Percentiles rank a stretch among this genome's conserved stretches.
Conservation (phyloP, 225 moss, liverwort and hornwort genomes). For the Sphagnum contortum region DNA sequence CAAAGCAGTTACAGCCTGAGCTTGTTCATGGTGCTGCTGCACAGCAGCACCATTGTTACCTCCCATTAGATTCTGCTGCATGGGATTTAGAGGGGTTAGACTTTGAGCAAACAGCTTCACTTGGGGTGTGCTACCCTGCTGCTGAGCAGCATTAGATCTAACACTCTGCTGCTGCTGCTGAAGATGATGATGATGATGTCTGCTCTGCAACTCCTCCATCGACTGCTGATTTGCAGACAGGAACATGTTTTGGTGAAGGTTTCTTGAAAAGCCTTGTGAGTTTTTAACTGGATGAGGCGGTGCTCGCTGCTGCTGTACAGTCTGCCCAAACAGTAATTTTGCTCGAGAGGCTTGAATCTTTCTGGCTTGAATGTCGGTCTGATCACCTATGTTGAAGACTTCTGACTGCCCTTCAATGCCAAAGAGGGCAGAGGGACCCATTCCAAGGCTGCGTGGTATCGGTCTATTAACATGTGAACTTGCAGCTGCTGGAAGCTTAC, state of each 20-base stretch:
- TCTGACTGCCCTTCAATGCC: conserved; percentile 57
- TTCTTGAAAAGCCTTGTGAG: conserved; percentile 20
- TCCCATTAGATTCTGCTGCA: conserved; percentile 61
- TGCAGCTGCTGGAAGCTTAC: conserved; percentile 35
- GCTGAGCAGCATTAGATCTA: conserved; percentile 19
- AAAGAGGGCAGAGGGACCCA: conserved; percentile 38
- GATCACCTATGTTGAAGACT: conserved; percentile 35
- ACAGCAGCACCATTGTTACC: conserved; percentile 30
- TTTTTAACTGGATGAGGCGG: conserved; percentile 19
- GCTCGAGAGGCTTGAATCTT: conserved; percentile 55
- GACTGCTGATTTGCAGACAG: conserved; percentile 47
- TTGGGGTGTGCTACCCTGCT: conserved; percentile 56
- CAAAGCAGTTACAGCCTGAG: conserved; percentile 23
- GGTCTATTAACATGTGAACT: conserved; percentile 65
- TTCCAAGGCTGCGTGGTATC: conserved; percentile 63
- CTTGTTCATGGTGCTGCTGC: conserved; percentile 12
- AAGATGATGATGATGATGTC: conserved; percentile 3
- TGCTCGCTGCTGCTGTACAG: conserved; percentile 44
- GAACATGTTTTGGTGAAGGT: conserved; percentile 19
- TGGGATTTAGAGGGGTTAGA: conserved; percentile 51
- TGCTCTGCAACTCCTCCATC: conserved; percentile 40
- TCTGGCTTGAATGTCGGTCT: conserved; percentile 11
- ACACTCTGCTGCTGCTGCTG: conserved; percentile 60
- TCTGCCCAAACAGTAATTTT: conserved; percentile 87
- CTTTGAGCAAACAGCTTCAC: conserved; percentile 74